Evolutionary conservation across 805 yeast species (phyloP).

Genomic region (Helenozyma baotianmanensis): DNA sequence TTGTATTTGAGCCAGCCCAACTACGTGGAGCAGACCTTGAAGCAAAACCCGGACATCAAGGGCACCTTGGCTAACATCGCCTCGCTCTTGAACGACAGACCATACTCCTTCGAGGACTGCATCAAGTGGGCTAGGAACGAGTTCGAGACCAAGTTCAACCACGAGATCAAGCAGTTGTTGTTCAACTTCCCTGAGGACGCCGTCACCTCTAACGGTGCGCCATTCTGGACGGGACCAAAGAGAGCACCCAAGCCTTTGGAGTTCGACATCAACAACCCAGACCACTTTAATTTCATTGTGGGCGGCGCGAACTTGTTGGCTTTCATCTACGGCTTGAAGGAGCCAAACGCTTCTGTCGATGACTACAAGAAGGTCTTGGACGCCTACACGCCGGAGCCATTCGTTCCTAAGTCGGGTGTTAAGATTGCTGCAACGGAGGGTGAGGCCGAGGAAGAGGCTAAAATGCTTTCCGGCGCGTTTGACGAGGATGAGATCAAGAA

Average conservation of each 20-base stretch:
- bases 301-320: constrained; percentile 93
- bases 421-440: constrained; percentile 80
- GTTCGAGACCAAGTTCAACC: constrained; percentile 78
- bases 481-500: constrained; percentile 63
- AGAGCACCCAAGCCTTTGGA: constrained; percentile 87
- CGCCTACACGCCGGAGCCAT: constrained; percentile 44
- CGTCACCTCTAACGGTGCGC: constrained; percentile 80
- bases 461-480: constrained; percentile 29
- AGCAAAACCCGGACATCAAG: constrained; percentile 89
- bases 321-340: constrained; percentile 82
- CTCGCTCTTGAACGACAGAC: constrained; percentile 72
- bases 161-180: constrained; percentile 84
- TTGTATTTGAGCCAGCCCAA: constrained; percentile 86
- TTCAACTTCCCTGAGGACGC: constrained; percentile 96
- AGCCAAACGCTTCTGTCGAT: constrained; percentile 53
- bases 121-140: constrained; percentile 90
- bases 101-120: constrained; percentile 88
- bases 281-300: constrained; percentile 77
- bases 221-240: constrained; percentile 98
- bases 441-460: constrained; percentile 83
- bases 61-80: constrained; percentile 78
- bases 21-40: constrained; percentile 85
- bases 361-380: constrained; percentile 54
- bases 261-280: constrained; percentile 69
- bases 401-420: constrained; percentile 69